Evolutionary conservation across 371 early-diverging fungal species (phyloP), one percentile per base, ranked within the genome.

Genomic region (Mortierella sp.): DNA sequence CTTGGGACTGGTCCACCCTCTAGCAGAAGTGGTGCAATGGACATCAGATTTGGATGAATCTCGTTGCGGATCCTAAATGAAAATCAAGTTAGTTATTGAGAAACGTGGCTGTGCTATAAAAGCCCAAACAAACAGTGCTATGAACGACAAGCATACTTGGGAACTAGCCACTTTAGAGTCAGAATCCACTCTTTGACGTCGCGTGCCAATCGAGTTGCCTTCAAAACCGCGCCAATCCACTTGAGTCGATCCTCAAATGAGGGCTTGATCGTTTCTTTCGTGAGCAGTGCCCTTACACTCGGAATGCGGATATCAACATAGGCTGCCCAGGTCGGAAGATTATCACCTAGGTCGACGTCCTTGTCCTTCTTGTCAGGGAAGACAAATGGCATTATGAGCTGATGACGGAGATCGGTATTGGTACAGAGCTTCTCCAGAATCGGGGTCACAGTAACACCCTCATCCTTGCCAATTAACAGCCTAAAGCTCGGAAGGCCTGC

Each of bases 191-290:
- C 64, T 16, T 57, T 59, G 13, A 68, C 69, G 34, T 59, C 60
- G 19, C 51, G 41, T 0, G 45, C 23, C n/a, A 50, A 12, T 12
- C 61, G 60, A 27, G 74, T 74, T 1, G 74, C 61, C 16, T 56
- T 56, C 27, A 74, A 41, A 27, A 74, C 43, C 28, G 74, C 74
- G 18, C 16, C 24, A 34, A 74, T 53, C 74, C 74, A 74, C 49
- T 59, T 61, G 53, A 76, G 66, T 23, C 78, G 78, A 24, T 76
- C 78, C n/a, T 69, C 78, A 51, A 70, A 70, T 7, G 71, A 48
- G 0, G 78, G 78, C 38, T 76, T 76, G n/a, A 18, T 42, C 0
- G 71, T 66, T 43, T 76, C 78, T 45, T 63, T 69, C 47, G 55
- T 60, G 27, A 76, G 46, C 1, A 55, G 48, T 1, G 58, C 60